phyloP scores from a whole-genome alignment of 345 rosid species.

The Capsella bursapastoris region DNA sequence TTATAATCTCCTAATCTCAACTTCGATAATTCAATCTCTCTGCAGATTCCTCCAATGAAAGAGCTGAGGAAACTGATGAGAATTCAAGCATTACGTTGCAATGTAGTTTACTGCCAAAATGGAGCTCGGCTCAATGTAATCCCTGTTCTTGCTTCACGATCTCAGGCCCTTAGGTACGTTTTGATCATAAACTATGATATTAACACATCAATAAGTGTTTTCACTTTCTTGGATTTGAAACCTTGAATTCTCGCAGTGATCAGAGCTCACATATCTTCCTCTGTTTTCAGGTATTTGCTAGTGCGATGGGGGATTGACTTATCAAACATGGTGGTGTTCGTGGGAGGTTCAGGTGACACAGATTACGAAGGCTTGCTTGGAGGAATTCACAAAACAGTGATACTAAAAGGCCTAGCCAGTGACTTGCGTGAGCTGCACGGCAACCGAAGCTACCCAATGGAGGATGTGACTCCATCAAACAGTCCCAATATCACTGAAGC shows the following conservation, averaged over 20 bases:
- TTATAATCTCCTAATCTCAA: conserved; percentile 1
- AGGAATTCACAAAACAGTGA: conserved; percentile 66
- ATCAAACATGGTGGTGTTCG: conserved; percentile 60
- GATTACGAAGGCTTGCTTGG: conserved; percentile 78
- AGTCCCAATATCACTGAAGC: conserved; percentile 53
- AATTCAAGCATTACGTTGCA: conserved; percentile 73
- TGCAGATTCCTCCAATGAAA: conserved; percentile 66
- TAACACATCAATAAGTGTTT: neutral
- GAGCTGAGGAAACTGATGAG: conserved; percentile 74
- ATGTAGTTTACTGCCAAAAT: conserved; percentile 66
- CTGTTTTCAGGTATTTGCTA: conserved; percentile 59
- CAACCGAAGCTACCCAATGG: conserved; percentile 67
- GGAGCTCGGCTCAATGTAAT: conserved; percentile 67
- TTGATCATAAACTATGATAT: neutral
- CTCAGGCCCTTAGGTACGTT: conserved; percentile 79
- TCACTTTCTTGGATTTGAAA: conserved; percentile 6
- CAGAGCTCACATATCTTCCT: neutral
- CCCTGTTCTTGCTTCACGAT: conserved; percentile 78
- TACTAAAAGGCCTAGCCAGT: conserved; percentile 57
- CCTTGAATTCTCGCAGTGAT: neutral
- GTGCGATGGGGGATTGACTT: conserved; percentile 76
- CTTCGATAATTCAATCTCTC: conserved; percentile 3
- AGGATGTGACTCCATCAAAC: conserved; percentile 60
- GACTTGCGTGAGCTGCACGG: conserved; percentile 51
- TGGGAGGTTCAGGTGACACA: conserved; percentile 77